phyloP scores from a whole-genome alignment of 495 filamentous ascomycete genomes.

The Saxophila tyrrhenica region DNA sequence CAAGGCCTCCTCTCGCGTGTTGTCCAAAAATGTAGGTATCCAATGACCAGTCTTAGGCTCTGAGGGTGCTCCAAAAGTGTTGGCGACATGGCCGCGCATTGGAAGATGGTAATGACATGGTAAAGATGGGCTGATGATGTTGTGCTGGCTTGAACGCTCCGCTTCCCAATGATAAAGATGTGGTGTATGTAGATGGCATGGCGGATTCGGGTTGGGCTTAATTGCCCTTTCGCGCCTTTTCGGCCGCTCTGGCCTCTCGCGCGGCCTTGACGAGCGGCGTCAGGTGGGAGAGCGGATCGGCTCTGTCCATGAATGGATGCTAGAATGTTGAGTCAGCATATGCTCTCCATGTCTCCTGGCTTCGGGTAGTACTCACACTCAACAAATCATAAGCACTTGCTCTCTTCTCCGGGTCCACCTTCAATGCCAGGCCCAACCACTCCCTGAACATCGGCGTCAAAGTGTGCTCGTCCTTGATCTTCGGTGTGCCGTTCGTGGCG shows the following conservation, averaged over 20 bases:
- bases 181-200: no score
- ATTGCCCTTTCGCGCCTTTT: constrained; percentile 50
- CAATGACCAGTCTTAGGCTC: no score
- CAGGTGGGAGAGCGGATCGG: constrained; percentile 63
- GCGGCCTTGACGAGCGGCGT: constrained; percentile 81
- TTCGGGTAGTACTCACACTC: constrained; percentile 46
- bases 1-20: no score
- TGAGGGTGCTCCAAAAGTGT: no score
- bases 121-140: no score
- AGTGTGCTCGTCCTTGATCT: constrained; percentile 84
- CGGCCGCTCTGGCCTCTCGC: constrained; percentile 67
- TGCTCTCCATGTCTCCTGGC: not conserved
- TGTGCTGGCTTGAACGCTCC: no score
- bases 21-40: no score
- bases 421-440: constrained; percentile 80
- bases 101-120: no score
- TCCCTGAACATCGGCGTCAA: constrained; percentile 73
- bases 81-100: no score
- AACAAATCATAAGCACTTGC: constrained; percentile 87
- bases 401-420: constrained; percentile 93
- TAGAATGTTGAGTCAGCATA: constrained; percentile 28
- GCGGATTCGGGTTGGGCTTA: no score
- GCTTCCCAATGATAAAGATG: no score
- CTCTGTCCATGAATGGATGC: constrained; percentile 79
- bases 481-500: constrained; percentile 90